Percentiles rank a stretch among this genome's conserved stretches.
These are phyloP conservation scores for Calocybe cyanea DNA, from an alignment of 768 basidiomycete species.

Conservation along the genomic window DNA sequence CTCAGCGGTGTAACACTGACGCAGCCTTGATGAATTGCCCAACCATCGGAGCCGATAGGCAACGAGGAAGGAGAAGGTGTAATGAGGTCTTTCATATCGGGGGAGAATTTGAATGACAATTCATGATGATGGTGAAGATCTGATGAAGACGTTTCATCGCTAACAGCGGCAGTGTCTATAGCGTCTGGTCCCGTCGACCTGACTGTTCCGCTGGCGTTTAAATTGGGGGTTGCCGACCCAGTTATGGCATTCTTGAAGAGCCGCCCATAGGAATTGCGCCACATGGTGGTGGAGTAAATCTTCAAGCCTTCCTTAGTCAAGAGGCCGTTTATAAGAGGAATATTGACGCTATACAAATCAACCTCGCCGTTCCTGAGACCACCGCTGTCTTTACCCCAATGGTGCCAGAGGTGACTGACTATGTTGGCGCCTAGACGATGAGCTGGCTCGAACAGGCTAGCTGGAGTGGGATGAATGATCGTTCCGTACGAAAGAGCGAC, in stretches of 20 bases:
- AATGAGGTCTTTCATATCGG: conserved; percentile 64
- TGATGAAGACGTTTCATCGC: background rate
- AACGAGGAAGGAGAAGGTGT: conserved; percentile 52
- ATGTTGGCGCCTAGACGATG: conserved; percentile 65
- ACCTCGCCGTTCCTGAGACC: conserved; percentile 62
- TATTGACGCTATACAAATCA: conserved; percentile 84
- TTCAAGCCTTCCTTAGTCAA: conserved; percentile 57
- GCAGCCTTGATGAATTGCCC: conserved; percentile 69
- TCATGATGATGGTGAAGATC: conserved; percentile 20
- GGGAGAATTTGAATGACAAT: conserved; percentile 72
- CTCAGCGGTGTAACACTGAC: conserved; percentile 77
- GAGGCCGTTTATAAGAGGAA: conserved; percentile 73
- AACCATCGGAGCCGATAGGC: conserved; percentile 79
- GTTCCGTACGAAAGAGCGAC: conserved; percentile 90
- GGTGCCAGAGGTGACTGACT: conserved; percentile 69
- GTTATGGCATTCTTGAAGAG: conserved; percentile 60
- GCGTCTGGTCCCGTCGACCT: conserved; percentile 44
- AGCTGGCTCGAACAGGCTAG: conserved; percentile 61
- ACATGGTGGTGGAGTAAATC: conserved; percentile 78
- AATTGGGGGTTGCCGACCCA: conserved; percentile 7
- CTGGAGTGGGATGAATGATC: conserved; percentile 65
- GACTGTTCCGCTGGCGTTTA: conserved; percentile 19
- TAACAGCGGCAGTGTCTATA: conserved; percentile 13
- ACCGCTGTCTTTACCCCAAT: conserved; percentile 74
- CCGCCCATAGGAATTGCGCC: conserved; percentile 81